phyloP scores from a whole-genome alignment of 2,329 filamentous ascomycete species.

The Cladobotryum mycophilum region DNA sequence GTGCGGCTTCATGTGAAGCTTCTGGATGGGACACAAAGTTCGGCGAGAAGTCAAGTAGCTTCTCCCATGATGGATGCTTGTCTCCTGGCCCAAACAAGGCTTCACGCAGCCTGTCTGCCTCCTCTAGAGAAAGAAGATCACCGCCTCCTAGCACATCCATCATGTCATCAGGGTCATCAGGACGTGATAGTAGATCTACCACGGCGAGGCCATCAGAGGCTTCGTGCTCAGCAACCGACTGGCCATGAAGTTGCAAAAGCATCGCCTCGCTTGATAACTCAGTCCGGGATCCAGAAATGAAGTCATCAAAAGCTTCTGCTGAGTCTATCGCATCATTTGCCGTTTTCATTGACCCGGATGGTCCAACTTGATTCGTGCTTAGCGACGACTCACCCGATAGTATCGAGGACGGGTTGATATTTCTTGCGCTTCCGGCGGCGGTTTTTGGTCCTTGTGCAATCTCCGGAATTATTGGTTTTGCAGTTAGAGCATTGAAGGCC shows the following conservation, averaged over 20 bases:
- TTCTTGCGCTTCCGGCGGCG: not conserved
- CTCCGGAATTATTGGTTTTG: conserved; percentile 8
- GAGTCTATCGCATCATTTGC: not conserved
- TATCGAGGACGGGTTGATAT: not conserved
- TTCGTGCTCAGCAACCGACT: conserved; percentile 27
- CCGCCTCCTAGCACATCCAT: conserved; percentile 15
- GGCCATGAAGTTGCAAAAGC: conserved; percentile 11
- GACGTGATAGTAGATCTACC: conserved; percentile 28
- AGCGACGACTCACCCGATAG: not conserved
- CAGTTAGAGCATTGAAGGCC: conserved; percentile 20
- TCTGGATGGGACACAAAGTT: conserved; percentile 29
- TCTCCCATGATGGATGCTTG: conserved; percentile 32
- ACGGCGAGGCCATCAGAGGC: conserved; percentile 27
- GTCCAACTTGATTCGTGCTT: not conserved
- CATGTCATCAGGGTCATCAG: conserved; percentile 16
- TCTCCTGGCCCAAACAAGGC: conserved; percentile 30
- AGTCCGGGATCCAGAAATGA: not conserved
- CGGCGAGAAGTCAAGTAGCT: conserved; percentile 46
- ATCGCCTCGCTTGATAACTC: conserved; percentile 11
- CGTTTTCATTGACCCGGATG: not conserved
- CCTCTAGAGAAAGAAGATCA: conserved; percentile 22
- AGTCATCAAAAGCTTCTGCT: conserved; percentile 3
- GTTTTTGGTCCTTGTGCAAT: not conserved
- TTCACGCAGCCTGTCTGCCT: conserved; percentile 27
- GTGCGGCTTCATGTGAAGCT: conserved; percentile 14